These are phyloP conservation scores for Chlorella sp. DNA, from an alignment of 139 green algal genomes.

Conservation along the genomic window DNA sequence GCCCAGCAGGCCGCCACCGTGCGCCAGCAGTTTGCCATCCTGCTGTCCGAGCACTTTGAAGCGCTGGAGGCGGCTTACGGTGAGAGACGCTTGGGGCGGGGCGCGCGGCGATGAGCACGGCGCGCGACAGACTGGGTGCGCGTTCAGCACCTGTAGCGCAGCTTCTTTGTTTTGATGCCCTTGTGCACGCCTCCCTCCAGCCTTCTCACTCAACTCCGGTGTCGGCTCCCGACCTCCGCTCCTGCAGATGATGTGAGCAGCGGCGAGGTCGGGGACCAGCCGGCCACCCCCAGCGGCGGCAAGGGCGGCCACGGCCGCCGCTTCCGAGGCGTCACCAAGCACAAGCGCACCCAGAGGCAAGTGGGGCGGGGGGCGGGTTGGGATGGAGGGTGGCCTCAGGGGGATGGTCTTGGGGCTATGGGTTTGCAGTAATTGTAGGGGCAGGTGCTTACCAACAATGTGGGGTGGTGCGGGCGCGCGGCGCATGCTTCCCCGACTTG, in stretches of 20 bases:
- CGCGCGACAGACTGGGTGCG: not conserved
- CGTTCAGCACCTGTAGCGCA: not conserved
- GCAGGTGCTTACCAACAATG: not conserved
- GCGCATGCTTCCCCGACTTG: not conserved
- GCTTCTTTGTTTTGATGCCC: not conserved
- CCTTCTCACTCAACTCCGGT: not conserved
- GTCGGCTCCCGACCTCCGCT: too few relatives aligned
- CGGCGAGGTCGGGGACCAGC: not conserved
- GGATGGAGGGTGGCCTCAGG: not conserved
- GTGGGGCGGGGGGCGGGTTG: not conserved
- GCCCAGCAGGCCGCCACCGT: not conserved
- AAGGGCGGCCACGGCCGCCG: not conserved
- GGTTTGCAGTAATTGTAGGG: not conserved
- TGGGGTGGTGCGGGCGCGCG: too few relatives aligned
- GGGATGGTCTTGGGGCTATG: too few relatives aligned
- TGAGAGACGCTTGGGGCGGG: not conserved
- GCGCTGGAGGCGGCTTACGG: not conserved
- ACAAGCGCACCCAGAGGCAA: constrained; percentile 37
- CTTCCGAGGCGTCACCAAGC: constrained; percentile 20
- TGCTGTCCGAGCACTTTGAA: not conserved
- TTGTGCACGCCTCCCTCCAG: not conserved
- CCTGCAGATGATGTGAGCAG: not conserved
- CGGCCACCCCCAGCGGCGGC: not conserved
- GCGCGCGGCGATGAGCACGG: too few relatives aligned
- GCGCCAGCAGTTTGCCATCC: not conserved